Base-by-base conservation (phyloP, 345 rosid genomes). In the Acer yangbiense region DNA sequence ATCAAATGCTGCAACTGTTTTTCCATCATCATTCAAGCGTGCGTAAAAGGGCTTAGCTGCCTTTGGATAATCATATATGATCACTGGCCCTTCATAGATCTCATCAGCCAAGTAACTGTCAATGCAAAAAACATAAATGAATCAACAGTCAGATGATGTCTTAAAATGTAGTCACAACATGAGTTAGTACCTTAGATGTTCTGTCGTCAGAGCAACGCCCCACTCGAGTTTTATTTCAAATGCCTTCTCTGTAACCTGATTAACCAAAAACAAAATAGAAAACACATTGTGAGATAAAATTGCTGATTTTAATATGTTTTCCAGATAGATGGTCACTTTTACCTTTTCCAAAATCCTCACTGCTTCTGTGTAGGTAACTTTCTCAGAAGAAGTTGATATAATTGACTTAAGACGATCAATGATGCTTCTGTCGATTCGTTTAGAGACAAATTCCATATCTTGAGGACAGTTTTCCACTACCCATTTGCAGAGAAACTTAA, bases 1-100 rank as follows among this genome's bases (percentile, higher is more conserved):
- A 68, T 95, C 99, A 73, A 95, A 95, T 76, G 99, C 93, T 68
- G 98, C 97, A 68, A 91, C 99, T 57, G 97, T 95, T 74, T 81
- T 76, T 65, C 87, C 88, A 78, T 93, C 99, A 60, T 85, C 89
- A 71, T 95, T 95, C 84, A 87, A 75, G 70, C 97, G 85, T 10
- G 76, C 83, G 74, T 89, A 85, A 78, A 95, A 93, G 12, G 95
- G 97, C 81, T 90, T 88, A 1, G 75, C 63, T 18, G 84, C 89
- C 87, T 83, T 95, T 0, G 97, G 97, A 79, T 86, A 84, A 76
- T 90, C 79, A 80, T 91, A 89, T 70, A 93, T 69, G 25, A 91
- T 86, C 25, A 93, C 83, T 48, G 96, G 92, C 63, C 66, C 81
- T 78, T 85, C 88, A 77, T 91, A 87, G 77, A 87, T 68, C 78